phyloP scores from a whole-genome alignment of 345 rosid genomes.

The Lepidium sativum region DNA sequence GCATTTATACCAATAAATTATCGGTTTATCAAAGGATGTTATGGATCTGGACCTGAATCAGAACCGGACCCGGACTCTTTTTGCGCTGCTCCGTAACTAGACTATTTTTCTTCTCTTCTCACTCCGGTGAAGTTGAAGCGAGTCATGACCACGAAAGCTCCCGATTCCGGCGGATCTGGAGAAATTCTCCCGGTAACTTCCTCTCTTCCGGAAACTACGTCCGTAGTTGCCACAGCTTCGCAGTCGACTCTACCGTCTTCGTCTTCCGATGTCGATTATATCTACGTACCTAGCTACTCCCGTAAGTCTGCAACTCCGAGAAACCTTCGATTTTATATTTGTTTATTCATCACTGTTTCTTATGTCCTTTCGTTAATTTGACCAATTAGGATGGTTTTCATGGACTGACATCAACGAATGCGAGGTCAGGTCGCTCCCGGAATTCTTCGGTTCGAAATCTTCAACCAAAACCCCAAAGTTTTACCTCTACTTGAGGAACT shows the following conservation, averaged over 20 bases:
- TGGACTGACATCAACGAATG: slow-evolving; percentile 54
- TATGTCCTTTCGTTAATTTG: background rate
- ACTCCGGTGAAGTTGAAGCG: slow-evolving; percentile 14
- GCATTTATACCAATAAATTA: too few relatives aligned
- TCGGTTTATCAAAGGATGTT: too few relatives aligned
- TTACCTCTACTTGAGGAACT: slow-evolving; percentile 65
- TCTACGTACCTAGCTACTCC: slow-evolving; percentile 72
- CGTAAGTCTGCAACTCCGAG: slow-evolving; percentile 35
- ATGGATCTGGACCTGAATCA: background rate
- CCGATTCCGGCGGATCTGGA: slow-evolving; percentile 25
- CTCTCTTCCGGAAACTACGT: slow-evolving; percentile 22
- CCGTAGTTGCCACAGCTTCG: background rate
- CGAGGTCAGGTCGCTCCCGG: slow-evolving; percentile 69
- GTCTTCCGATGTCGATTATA: slow-evolving; percentile 37
- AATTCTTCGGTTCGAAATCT: slow-evolving; percentile 66
- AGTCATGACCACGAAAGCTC: slow-evolving; percentile 32
- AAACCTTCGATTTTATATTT: background rate
- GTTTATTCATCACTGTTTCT: background rate
- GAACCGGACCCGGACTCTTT: background rate
- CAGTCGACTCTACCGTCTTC: slow-evolving; percentile 17
- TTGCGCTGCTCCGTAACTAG: background rate
- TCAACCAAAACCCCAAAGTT: slow-evolving; percentile 52
- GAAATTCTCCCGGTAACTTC: slow-evolving; percentile 15
- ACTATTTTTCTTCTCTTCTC: background rate
- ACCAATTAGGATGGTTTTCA: slow-evolving; percentile 69